These are phyloP conservation scores for Curvularia lunata DNA, from an alignment of 2,329 filamentous ascomycete genomes.

Conservation along the genomic window DNA sequence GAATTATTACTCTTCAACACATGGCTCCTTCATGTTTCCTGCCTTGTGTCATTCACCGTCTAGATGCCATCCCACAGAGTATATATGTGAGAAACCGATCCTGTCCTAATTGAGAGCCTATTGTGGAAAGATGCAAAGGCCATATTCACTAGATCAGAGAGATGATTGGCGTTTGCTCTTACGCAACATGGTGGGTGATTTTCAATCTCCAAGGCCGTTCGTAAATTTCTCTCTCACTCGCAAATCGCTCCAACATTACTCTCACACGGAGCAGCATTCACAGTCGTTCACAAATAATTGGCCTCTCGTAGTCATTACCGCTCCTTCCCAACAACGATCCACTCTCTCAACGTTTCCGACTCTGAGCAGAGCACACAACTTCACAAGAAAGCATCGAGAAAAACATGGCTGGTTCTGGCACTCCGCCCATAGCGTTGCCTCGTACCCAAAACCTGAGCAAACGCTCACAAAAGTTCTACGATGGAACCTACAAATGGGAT, in stretches of 20 bases:
- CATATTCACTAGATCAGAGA: background rate
- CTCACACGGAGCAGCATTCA: background rate
- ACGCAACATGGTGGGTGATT: slow-evolving; percentile 5
- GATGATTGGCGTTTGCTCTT: slow-evolving; percentile 5
- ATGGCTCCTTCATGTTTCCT: background rate
- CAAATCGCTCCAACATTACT: background rate
- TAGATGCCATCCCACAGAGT: background rate
- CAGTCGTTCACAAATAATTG: background rate
- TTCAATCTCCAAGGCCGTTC: background rate
- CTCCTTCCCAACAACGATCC: background rate
- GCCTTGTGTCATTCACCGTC: background rate
- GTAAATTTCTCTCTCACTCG: background rate
- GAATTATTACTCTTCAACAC: slow-evolving; percentile 3
- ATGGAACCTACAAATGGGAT: slow-evolving; percentile 36
- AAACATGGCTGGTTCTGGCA: background rate
- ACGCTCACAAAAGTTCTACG: slow-evolving; percentile 39
- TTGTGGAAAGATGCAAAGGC: background rate
- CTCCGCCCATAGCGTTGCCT: background rate
- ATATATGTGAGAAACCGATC: background rate
- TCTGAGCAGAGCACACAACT: background rate
- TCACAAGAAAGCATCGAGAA: background rate
- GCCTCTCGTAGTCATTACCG: background rate
- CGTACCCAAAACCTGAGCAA: slow-evolving; percentile 21
- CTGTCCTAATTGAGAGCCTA: background rate
- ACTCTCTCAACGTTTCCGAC: background rate